A percentile compares a stretch with the other conserved stretches of the same genome.
Evolutionary conservation across 2,329 filamentous ascomycete genomes (phyloP).

Genomic region (Scedosporium minutisporum): DNA sequence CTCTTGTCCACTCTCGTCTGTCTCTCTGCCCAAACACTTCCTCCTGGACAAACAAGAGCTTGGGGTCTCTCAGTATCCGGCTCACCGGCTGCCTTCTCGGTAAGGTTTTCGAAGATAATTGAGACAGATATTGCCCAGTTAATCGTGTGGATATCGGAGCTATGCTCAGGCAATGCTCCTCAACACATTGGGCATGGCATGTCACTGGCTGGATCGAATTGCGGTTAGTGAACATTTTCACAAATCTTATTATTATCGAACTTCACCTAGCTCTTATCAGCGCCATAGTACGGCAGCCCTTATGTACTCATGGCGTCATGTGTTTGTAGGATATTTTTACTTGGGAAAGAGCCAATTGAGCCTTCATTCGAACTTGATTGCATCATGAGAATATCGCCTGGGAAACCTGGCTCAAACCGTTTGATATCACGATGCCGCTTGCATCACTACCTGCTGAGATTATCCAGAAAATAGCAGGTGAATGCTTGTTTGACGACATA

Average conservation of each 20-base stretch:
- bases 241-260: not conserved
- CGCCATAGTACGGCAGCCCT: no score
- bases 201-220: not conserved
- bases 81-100: not conserved
- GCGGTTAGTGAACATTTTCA: not conserved
- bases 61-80: not conserved
- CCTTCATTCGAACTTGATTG: no score
- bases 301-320: no score
- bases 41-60: no score
- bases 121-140: no score
- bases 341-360: no score
- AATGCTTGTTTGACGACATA: not conserved
- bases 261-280: not conserved
- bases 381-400: no score
- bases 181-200: not conserved
- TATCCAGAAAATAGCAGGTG: not conserved
- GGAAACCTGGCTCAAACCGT: no score
- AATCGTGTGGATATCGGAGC: not conserved
- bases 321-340: no score
- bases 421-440: not conserved
- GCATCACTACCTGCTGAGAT: not conserved
- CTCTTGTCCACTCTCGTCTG: no score
- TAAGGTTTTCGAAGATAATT: no score
- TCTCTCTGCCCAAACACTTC: no score
- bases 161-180: not conserved